These are phyloP conservation scores for Apiospora pterosperma DNA, from an alignment of 2,329 filamentous ascomycete species.

Conservation along the genomic window DNA sequence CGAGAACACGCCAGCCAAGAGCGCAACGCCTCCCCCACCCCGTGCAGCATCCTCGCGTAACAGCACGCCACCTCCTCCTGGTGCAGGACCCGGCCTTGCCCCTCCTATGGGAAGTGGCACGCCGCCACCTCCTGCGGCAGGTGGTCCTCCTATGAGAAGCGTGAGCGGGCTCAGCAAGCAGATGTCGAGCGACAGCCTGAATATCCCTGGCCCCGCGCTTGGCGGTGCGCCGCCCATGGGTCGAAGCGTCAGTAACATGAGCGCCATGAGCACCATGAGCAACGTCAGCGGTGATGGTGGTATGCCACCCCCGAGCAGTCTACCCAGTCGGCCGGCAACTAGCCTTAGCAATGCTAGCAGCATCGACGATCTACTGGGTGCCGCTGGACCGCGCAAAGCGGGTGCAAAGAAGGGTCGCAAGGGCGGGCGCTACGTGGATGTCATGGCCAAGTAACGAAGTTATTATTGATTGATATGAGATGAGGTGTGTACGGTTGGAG, in stretches of 20 bases:
- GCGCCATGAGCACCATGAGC: constrained; percentile 24
- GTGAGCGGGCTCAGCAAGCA: constrained; percentile 27
- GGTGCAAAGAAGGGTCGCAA: constrained; percentile 71
- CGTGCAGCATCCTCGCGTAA: constrained; percentile 50
- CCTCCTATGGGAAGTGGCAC: constrained; percentile 20
- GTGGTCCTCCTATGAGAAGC: constrained; percentile 19
- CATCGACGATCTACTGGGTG: constrained; percentile 87
- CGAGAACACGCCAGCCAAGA: constrained; percentile 55
- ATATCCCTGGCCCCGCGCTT: constrained; percentile 18
- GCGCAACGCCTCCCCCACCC: constrained; percentile 77
- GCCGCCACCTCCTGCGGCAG: constrained; percentile 17
- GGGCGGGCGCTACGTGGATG: constrained; percentile 87
- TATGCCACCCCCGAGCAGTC: constrained; percentile 40
- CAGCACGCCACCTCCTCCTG: constrained; percentile 42
- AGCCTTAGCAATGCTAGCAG: constrained; percentile 89
- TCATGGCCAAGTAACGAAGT: constrained; percentile 69
- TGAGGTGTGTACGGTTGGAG: not conserved
- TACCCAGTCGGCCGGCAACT: constrained; percentile 68
- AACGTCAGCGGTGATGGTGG: constrained; percentile 4
- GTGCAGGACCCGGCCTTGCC: constrained; percentile 13
- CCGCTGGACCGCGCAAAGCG: constrained; percentile 65
- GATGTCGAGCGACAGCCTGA: constrained; percentile 34
- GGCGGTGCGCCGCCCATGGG: constrained; percentile 38
- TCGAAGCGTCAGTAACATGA: constrained; percentile 46
- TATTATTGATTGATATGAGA: not conserved